These are phyloP conservation scores for Heliamphora pulchella DNA, from an alignment of 179 eudicot species.

Conservation along the genomic window DNA sequence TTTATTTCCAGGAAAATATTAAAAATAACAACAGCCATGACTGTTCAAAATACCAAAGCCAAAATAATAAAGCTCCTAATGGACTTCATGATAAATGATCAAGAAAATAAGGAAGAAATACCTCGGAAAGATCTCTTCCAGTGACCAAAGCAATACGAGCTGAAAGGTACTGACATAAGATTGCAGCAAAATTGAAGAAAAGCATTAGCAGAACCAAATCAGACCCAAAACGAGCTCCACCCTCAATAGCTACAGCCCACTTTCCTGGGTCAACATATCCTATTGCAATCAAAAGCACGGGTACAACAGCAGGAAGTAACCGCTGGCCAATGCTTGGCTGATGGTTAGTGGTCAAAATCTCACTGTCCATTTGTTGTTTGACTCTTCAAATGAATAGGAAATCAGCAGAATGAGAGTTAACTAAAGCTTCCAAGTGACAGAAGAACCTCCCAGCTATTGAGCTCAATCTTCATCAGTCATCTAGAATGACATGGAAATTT, in stretches of 20 bases:
- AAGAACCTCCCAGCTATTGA: not conserved
- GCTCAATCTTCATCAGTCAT: not conserved
- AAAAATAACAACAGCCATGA: too few relatives aligned
- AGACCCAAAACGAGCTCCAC: conserved; percentile 76
- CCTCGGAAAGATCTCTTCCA: conserved; percentile 81
- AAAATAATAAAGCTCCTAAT: not conserved
- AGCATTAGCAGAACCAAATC: conserved; percentile 51
- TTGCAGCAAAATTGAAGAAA: conserved; percentile 49
- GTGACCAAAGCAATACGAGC: conserved; percentile 63
- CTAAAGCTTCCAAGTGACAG: not conserved
- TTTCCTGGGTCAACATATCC: conserved; percentile 93
- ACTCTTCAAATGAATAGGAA: conserved; percentile 7
- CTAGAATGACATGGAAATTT: not conserved
- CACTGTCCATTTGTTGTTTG: conserved; percentile 30
- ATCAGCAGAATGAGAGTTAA: not conserved
- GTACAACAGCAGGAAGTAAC: conserved; percentile 48
- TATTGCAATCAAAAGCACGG: conserved; percentile 53
- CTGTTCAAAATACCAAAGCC: not conserved
- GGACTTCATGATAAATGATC: not conserved
- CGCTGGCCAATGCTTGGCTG: conserved; percentile 27
- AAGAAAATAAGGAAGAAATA: conserved; percentile 21
- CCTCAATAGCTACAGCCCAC: conserved; percentile 76
- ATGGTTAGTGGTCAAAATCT: conserved; percentile 18
- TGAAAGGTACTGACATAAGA: conserved; percentile 73
- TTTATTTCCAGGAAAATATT: too few relatives aligned